Conservation (phyloP, 2,329 filamentous ascomycete species). For the Exophiala dermatitidis region DNA sequence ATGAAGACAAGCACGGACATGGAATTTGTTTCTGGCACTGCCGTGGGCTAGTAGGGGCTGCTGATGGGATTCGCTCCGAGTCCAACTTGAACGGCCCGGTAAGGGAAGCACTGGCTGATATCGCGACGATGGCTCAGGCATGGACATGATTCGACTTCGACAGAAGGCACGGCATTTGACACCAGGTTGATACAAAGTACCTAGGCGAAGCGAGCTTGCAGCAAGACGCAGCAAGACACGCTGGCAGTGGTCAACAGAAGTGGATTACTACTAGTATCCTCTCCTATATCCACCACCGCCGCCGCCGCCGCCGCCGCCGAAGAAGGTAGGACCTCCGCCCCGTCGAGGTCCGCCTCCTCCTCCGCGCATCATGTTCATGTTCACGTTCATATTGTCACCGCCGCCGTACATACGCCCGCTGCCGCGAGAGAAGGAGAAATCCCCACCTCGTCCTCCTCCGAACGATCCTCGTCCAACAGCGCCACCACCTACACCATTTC, state of each 20-base stretch:
- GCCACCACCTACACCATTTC: conserved; percentile 24
- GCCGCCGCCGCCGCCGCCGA: conserved; percentile 28
- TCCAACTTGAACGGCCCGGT: too few species aligned
- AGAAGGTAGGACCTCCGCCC: conserved; percentile 36
- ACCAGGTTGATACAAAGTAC: too few species aligned
- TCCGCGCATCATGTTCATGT: conserved; percentile 40
- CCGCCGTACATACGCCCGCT: conserved; percentile 18
- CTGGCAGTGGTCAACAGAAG: background rate
- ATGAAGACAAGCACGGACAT: too few species aligned
- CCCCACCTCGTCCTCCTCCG: conserved; percentile 4
- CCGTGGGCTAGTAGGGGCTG: too few species aligned
- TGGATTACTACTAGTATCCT: conserved; percentile 15
- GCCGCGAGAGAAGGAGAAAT: conserved; percentile 6
- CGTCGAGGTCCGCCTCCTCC: conserved; percentile 55
- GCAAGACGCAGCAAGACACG: too few species aligned
- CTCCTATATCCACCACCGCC: conserved; percentile 42
- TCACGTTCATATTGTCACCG: background rate
- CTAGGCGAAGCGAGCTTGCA: too few species aligned
- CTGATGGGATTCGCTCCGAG: too few species aligned
- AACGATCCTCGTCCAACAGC: conserved; percentile 9
- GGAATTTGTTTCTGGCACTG: too few species aligned
- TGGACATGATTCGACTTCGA: too few species aligned
- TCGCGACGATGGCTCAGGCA: too few species aligned
- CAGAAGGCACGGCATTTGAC: too few species aligned
- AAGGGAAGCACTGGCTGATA: too few species aligned